A percentile compares a stretch with the other conserved stretches of the same genome.
phyloP scores from a whole-genome alignment of 345 rosid genomes.

The Eucalyptus pauciflora region DNA sequence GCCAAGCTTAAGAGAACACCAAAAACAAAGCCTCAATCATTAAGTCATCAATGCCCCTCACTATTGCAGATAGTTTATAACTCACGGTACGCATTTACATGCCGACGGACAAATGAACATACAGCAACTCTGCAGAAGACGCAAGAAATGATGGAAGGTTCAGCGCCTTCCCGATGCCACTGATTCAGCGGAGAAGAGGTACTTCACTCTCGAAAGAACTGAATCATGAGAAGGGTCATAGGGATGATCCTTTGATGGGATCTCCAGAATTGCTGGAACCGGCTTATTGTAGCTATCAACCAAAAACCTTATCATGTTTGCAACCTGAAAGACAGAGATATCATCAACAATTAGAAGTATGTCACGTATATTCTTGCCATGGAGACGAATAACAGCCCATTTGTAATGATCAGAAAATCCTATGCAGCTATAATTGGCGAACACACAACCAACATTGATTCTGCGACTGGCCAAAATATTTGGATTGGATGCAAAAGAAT shows the following conservation, averaged over 20 bases:
- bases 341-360: not conserved
- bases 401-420: not conserved
- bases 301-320: slow-evolving; percentile 85
- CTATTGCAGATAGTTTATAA: not conserved
- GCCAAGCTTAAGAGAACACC: not conserved
- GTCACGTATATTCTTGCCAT: not conserved
- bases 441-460: not conserved
- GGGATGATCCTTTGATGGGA: slow-evolving; percentile 93
- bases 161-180: slow-evolving; percentile 77
- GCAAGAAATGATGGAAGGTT: not conserved
- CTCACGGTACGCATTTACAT: not conserved
- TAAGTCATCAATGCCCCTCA: not conserved
- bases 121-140: not conserved
- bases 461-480: not conserved
- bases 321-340: slow-evolving; percentile 38
- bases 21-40: not conserved
- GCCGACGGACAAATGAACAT: not conserved
- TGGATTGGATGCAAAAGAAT: not conserved
- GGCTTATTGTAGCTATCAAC: slow-evolving; percentile 91
- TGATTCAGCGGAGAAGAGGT: slow-evolving; percentile 82
- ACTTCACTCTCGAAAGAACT: slow-evolving; percentile 83
- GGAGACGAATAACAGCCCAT: not conserved
- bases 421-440: not conserved
- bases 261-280: slow-evolving; percentile 88
- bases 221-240: slow-evolving; percentile 96